A percentile compares a stretch with the other conserved stretches of the same genome.
These are phyloP conservation scores for Penicillium griseofulvum DNA, from an alignment of 2,329 filamentous ascomycete species.

Conservation along the genomic window DNA sequence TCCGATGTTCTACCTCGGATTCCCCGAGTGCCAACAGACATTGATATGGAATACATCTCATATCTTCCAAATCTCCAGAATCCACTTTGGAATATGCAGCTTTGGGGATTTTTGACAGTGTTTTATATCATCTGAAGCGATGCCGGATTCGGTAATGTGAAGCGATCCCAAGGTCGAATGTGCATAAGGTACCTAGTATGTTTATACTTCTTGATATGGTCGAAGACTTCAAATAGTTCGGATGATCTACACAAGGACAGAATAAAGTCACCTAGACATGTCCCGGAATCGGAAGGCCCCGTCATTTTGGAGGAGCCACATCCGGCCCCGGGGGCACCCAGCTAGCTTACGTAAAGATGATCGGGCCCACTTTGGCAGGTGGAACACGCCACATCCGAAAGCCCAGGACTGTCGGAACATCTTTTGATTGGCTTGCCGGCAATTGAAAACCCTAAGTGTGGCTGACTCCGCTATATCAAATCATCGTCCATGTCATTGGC, in stretches of 20 bases:
- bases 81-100: not conserved
- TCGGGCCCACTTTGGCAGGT: not conserved
- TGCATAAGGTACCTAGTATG: no score
- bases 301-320: not conserved
- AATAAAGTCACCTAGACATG: not conserved
- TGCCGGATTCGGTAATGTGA: not conserved
- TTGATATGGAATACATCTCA: not conserved
- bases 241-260: no score
- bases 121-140: not conserved
- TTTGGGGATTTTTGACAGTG: not conserved
- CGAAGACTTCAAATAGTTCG: not conserved
- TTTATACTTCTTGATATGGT: no score
- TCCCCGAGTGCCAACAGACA: conserved; percentile 2
- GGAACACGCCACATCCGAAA: not conserved
- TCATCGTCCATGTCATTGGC: conserved; percentile 14
- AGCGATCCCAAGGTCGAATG: no score
- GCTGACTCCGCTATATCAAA: conserved; percentile 6
- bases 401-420: conserved; percentile 13
- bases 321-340: not conserved
- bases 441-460: not conserved
- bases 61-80: not conserved
- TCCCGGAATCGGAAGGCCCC: not conserved
- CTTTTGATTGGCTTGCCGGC: conserved; percentile 3
- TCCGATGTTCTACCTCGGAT: conserved; percentile 11
- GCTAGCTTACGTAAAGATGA: no score